A percentile compares a stretch with the other conserved stretches of the same genome.
Evolutionary conservation across 768 basidiomycete genomes (phyloP).

Genomic region (Phanerochaete carnosa): DNA sequence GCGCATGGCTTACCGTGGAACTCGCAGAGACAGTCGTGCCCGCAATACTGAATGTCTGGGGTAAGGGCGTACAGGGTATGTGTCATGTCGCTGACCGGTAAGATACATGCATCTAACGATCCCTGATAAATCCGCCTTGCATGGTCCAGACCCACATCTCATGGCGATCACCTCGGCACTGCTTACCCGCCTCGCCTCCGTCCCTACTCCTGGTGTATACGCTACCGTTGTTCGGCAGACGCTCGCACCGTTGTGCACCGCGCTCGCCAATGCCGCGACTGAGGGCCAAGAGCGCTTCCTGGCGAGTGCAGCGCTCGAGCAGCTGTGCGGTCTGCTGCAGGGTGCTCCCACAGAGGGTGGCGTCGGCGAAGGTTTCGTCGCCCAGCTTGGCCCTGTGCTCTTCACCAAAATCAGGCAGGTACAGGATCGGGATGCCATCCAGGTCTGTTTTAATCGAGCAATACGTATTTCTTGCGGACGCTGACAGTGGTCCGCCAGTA

Average conservation of each 20-base stretch:
- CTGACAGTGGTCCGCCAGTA: conserved; percentile 44
- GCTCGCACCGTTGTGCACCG: conserved; percentile 66
- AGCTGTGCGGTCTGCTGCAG: conserved; percentile 67
- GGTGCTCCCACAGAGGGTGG: conserved; percentile 55
- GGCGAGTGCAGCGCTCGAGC: conserved; percentile 77
- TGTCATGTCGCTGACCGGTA: neutral
- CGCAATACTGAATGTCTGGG: conserved; percentile 78
- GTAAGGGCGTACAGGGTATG: conserved; percentile 80
- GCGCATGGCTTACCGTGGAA: conserved; percentile 67
- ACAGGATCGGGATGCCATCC: conserved; percentile 85
- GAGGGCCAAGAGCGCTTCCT: conserved; percentile 68
- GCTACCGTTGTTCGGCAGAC: conserved; percentile 69
- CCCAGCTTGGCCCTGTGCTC: conserved; percentile 66
- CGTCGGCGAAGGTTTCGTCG: conserved; percentile 81
- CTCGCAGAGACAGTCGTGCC: conserved; percentile 63
- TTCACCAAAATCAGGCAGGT: conserved; percentile 65
- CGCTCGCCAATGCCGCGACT: conserved; percentile 54
- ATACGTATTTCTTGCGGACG: neutral
- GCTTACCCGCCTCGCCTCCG: conserved; percentile 63
- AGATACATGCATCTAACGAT: neutral
- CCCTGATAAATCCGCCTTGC: neutral
- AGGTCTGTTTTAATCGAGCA: conserved; percentile 41
- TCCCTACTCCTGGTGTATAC: conserved; percentile 59
- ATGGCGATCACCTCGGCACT: conserved; percentile 84
- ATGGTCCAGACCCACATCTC: conserved; percentile 75